These are phyloP conservation scores for Rhizopogon roseolus DNA, from an alignment of 768 basidiomycete species.

Conservation along the genomic window DNA sequence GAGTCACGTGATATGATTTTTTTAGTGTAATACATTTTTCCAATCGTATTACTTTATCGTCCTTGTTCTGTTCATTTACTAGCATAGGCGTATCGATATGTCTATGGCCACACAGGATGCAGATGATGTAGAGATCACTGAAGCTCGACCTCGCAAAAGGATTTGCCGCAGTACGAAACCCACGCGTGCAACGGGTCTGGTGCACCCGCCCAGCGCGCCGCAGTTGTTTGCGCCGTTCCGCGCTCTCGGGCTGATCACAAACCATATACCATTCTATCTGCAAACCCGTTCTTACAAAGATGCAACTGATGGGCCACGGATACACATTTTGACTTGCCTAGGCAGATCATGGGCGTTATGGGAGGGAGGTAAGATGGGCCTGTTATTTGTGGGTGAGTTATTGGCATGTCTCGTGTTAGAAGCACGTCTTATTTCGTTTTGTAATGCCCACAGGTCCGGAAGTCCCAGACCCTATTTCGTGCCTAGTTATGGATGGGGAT, in stretches of 20 bases:
- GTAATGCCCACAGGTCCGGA: conserved; percentile 65
- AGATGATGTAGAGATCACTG: conserved; percentile 9
- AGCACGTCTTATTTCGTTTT: conserved; percentile 1
- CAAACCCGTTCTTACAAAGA: conserved; percentile 85
- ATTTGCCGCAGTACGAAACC: conserved; percentile 8
- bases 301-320: conserved; percentile 74
- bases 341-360: conserved; percentile 92
- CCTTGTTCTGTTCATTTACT: neutral
- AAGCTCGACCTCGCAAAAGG: conserved; percentile 22
- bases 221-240: conserved; percentile 88
- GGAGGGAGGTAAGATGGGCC: conserved; percentile 90
- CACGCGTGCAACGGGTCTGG: neutral
- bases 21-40: neutral
- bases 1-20: conserved; percentile 4
- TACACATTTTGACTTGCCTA: conserved; percentile 83
- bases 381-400: conserved; percentile 88
- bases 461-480: conserved; percentile 63
- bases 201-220: conserved; percentile 13
- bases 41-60: neutral
- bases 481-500: conserved; percentile 79
- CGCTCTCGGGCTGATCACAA: conserved; percentile 91
- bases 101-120: conserved; percentile 11
- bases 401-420: conserved; percentile 1
- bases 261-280: conserved; percentile 82
- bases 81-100: too few relatives aligned